A percentile compares a stretch with the other conserved stretches of the same genome.
phyloP scores from a whole-genome alignment of 306 rosid genomes.

The Acmispon strigosus region DNA sequence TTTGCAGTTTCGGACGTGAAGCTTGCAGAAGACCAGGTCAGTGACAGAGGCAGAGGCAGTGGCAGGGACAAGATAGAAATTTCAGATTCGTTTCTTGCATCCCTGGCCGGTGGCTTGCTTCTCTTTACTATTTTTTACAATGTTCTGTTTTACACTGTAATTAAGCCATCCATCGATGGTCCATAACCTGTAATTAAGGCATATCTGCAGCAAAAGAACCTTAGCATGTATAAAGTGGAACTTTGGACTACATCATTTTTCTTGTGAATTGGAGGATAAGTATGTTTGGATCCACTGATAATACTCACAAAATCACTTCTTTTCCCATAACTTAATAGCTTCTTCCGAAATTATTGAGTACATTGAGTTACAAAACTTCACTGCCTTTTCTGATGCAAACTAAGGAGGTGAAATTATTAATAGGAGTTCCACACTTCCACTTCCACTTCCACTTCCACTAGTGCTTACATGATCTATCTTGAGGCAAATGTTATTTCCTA shows the following conservation, averaged over 20 bases:
- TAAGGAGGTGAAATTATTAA: too few relatives aligned
- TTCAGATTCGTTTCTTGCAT: conserved; percentile 44
- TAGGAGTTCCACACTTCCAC: too few relatives aligned
- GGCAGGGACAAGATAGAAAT: conserved; percentile 24
- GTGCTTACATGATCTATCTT: too few relatives aligned
- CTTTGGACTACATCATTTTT: not conserved
- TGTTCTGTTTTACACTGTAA: conserved; percentile 47
- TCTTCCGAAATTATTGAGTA: too few relatives aligned
- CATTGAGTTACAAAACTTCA: too few relatives aligned
- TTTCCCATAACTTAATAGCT: too few relatives aligned
- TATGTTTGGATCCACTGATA: too few relatives aligned
- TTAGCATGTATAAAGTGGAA: not conserved
- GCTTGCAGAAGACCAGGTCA: conserved; percentile 15
- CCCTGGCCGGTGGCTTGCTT: conserved; percentile 43
- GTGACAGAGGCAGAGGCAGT: not conserved
- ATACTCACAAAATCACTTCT: too few relatives aligned
- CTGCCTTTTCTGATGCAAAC: too few relatives aligned
- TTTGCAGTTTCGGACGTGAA: conserved; percentile 50
- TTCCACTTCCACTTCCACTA: too few relatives aligned
- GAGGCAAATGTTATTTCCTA: too few relatives aligned
- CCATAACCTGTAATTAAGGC: not conserved
- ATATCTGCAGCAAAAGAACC: not conserved
- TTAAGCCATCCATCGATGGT: conserved; percentile 74
- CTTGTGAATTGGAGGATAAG: not conserved
- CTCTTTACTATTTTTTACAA: conserved; percentile 68